Base-by-base conservation (phyloP, 2,329 filamentous ascomycete genomes). In the Dactylellina parvicollis region DNA sequence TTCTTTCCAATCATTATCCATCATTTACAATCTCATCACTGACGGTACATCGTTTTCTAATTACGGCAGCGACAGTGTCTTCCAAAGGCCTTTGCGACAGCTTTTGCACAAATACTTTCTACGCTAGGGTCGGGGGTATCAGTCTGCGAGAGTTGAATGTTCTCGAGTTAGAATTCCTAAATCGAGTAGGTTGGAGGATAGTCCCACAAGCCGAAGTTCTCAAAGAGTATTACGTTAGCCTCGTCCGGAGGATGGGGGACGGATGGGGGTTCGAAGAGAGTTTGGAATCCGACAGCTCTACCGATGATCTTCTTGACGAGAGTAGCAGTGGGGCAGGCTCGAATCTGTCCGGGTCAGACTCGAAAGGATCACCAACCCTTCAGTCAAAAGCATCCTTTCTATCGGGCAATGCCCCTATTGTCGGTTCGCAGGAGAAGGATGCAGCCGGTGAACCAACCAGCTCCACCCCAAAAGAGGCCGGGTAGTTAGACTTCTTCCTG, bases 51-150 rank as follows among this genome's bases (percentile, higher is more conserved):
- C 92, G 95, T 7, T 99, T 98, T 79, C 86, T 99, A 8, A 99
- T 99, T 76, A 95, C 94, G 1, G 92, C 93, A 18, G 94, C 93
- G 8, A 97, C 95, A 0, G 95, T 99, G 3, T 95, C 94, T 4
- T 92, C 93, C 65, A 99, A 99, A 81, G 95, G 95, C 0, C 85
- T 99, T 10, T 97, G 92, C 30, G 95, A 99, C 80, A 92, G 91
- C 28, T 99, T 99, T 80, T 97, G 95, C 92, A 98, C 96, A 75
- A 99, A 99, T 81, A 92, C 92, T 26, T 96, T 94, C 0, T 99
- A 99, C 80, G 93, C 95, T 36, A 86, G 92, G 62, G 93, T 99
- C 0, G 95, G 95, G 3, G 95, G 95, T 75, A 92, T 99, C 54
- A 92, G 92, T 76, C 85, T 97, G 36, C 88, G 90, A 52, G 95